Percentiles rank a stretch among this genome's conserved stretches.
Evolutionary conservation across 345 rosid genomes (phyloP).

Genomic region (Melaleuca quinquenervia): DNA sequence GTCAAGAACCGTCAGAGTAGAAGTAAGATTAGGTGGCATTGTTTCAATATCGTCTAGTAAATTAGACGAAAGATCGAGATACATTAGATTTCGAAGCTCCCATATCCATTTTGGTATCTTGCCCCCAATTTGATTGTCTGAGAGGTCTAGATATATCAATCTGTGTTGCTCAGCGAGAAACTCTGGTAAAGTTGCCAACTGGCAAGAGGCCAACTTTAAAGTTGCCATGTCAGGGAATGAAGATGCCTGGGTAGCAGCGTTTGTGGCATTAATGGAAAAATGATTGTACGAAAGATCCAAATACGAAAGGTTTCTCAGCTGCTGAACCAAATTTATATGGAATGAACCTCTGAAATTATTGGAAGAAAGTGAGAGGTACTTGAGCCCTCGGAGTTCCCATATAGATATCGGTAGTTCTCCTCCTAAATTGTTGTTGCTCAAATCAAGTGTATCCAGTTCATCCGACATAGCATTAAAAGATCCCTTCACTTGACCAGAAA

Average conservation of each 20-base stretch:
- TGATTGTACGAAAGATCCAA: slow-evolving; percentile 34
- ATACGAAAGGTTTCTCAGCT: slow-evolving; percentile 14
- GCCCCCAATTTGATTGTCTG: background rate
- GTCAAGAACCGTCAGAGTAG: background rate
- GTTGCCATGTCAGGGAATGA: background rate
- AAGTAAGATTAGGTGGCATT: background rate
- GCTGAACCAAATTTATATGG: background rate
- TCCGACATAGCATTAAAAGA: background rate
- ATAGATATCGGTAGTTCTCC: slow-evolving; percentile 17
- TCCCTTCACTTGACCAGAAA: slow-evolving; percentile 11
- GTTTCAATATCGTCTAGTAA: background rate
- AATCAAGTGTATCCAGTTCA: slow-evolving; percentile 22
- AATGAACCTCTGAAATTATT: background rate
- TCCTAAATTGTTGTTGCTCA: slow-evolving; percentile 25
- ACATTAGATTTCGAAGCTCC: background rate
- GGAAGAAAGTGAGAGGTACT: slow-evolving; percentile 13
- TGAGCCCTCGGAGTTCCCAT: slow-evolving; percentile 10
- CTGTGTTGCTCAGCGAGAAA: background rate
- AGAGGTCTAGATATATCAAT: background rate
- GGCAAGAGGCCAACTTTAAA: background rate
- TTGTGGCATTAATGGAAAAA: background rate
- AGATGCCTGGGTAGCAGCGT: background rate
- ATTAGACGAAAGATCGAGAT: slow-evolving; percentile 4
- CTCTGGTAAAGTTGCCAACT: background rate
- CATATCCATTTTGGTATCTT: slow-evolving; percentile 1